Conservation (phyloP, 345 rosid genomes). For the Pistacia vera region DNA sequence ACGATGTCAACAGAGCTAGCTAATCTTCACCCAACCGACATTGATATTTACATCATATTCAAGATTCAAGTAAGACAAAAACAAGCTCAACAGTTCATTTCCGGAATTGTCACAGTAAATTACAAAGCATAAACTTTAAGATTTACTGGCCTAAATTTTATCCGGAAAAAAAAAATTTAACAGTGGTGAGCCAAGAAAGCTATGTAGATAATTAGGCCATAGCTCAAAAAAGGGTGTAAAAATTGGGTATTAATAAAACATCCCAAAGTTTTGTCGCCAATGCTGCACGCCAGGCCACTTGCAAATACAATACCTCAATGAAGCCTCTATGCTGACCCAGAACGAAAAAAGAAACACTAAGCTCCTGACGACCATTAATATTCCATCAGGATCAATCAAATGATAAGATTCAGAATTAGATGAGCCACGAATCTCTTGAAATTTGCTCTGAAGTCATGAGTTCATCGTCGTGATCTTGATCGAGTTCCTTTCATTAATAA, state of each 20-base stretch:
- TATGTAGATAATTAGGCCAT: background rate
- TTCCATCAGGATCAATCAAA: slow-evolving; percentile 69
- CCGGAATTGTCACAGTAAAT: background rate
- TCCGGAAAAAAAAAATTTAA: too few relatives aligned
- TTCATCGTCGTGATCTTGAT: slow-evolving; percentile 35
- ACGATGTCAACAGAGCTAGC: background rate
- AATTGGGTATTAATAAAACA: background rate
- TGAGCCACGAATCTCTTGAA: slow-evolving; percentile 53
- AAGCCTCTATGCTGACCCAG: slow-evolving; percentile 14
- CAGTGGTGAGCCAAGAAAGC: background rate
- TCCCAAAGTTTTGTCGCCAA: background rate
- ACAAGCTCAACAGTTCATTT: too few relatives aligned
- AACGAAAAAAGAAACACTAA: slow-evolving; percentile 39
- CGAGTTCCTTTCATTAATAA: slow-evolving; percentile 47
- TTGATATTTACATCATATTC: too few relatives aligned
- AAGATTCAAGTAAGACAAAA: too few relatives aligned
- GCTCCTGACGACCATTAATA: slow-evolving; percentile 56
- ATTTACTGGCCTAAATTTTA: background rate
- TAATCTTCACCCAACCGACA: too few relatives aligned
- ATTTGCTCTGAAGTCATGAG: slow-evolving; percentile 51
- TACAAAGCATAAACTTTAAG: slow-evolving; percentile 4
- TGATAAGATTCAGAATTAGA: slow-evolving; percentile 65
- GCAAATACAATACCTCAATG: background rate
- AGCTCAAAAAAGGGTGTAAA: slow-evolving; percentile 18
- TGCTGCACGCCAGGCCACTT: background rate